Conservation (phyloP, 2,329 filamentous ascomycete genomes). For the Scopulariopsis brevicaulis region DNA sequence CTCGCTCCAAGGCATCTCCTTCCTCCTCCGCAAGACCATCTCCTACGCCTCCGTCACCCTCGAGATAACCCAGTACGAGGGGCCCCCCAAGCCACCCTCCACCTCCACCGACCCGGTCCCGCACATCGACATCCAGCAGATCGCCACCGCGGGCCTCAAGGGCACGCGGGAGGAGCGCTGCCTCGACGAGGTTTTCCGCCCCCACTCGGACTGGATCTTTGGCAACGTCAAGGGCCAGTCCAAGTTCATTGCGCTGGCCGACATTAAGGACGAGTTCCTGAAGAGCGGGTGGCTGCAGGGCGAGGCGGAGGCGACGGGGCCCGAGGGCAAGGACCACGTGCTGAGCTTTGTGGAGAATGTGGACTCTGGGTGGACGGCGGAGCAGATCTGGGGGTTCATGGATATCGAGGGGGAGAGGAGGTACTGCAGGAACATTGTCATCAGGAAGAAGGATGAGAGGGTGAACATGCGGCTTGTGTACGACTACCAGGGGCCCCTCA, state of each 20-base stretch:
- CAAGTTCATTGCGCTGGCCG: constrained; percentile 32
- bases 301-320: constrained; percentile 33
- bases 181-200: constrained; percentile 39
- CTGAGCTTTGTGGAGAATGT: constrained; percentile 48
- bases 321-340: constrained; percentile 51
- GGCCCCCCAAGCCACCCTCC: constrained; percentile 26
- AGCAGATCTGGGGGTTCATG: constrained; percentile 52
- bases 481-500: constrained; percentile 27
- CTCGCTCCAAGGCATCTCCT: constrained; percentile 59
- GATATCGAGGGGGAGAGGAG: constrained; percentile 36
- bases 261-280: constrained; percentile 44
- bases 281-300: constrained; percentile 49
- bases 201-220: constrained; percentile 71
- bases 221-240: constrained; percentile 55
- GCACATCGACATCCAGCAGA: constrained; percentile 64
- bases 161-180: constrained; percentile 48
- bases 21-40: constrained; percentile 63
- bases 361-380: constrained; percentile 41
- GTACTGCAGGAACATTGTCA: constrained; percentile 40
- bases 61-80: constrained; percentile 43
- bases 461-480: constrained; percentile 43
- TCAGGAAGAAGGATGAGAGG: constrained; percentile 36
- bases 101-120: constrained; percentile 27
- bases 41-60: constrained; percentile 58
- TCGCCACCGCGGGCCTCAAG: constrained; percentile 57